Percentiles rank a stretch among this genome's conserved stretches.
Conservation (phyloP, 257 asterid species). For the Penstemon davidsonii region DNA sequence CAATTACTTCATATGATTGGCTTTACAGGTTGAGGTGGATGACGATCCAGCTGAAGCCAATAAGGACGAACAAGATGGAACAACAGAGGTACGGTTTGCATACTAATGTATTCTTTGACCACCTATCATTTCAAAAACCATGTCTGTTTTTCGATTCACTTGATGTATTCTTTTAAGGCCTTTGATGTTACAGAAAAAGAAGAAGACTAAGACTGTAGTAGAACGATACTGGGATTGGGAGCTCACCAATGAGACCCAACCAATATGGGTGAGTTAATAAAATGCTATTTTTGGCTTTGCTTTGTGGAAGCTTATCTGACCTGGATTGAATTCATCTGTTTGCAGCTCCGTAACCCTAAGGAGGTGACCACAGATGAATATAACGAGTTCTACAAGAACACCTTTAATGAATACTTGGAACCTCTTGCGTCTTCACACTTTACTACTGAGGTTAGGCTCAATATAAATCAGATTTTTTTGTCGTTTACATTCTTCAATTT, state of each 20-base stretch:
- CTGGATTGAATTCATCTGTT: slow-evolving; percentile 20
- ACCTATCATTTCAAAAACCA: neutral
- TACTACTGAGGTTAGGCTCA: slow-evolving; percentile 73
- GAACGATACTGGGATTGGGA: slow-evolving; percentile 99
- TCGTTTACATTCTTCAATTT: neutral
- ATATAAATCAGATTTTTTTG: neutral
- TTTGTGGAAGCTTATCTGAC: slow-evolving; percentile 3
- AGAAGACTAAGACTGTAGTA: slow-evolving; percentile 89
- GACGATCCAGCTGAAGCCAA: slow-evolving; percentile 78
- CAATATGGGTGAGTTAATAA: slow-evolving; percentile 79
- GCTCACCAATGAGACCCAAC: slow-evolving; percentile 90
- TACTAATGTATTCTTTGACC: no score
- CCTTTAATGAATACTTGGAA: slow-evolving; percentile 87
- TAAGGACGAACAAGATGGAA: slow-evolving; percentile 63
- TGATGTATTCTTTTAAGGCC: slow-evolving; percentile 22
- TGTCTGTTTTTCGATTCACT: neutral
- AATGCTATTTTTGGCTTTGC: slow-evolving; percentile 15
- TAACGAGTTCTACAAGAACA: slow-evolving; percentile 84
- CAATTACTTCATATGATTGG: slow-evolving; percentile 22
- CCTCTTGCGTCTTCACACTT: slow-evolving; percentile 98
- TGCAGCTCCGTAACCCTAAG: slow-evolving; percentile 92
- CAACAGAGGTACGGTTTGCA: slow-evolving; percentile 57
- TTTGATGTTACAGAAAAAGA: slow-evolving; percentile 66
- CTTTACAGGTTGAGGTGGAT: slow-evolving; percentile 84
- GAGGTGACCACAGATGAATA: slow-evolving; percentile 90